Evolutionary conservation across 2,329 filamentous ascomycete species (phyloP).

Genomic region (Drechslera avenae): DNA sequence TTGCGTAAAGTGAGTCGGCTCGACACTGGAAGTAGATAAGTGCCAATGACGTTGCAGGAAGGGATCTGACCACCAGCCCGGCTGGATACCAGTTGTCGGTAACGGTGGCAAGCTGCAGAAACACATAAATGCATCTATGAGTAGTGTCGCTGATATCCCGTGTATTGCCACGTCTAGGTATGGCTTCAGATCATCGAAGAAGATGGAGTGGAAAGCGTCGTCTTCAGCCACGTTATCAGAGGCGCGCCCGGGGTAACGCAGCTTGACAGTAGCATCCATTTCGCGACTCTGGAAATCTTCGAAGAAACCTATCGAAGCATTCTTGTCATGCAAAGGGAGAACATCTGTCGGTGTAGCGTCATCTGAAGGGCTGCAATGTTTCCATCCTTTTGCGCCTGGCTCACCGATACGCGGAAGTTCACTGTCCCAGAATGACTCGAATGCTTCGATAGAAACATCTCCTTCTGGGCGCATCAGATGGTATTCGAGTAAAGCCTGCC

Average conservation of each 20-base stretch:
- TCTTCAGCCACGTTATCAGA: slow-evolving; percentile 76
- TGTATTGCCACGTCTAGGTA: slow-evolving; percentile 58
- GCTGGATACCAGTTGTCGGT: slow-evolving; percentile 31
- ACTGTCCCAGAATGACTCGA: slow-evolving; percentile 84
- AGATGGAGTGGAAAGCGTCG: slow-evolving; percentile 81
- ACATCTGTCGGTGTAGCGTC: slow-evolving; percentile 14
- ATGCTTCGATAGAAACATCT: slow-evolving; percentile 35
- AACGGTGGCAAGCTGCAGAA: slow-evolving; percentile 59
- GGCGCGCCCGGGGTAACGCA: slow-evolving; percentile 71
- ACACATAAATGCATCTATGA: slow-evolving; percentile 69
- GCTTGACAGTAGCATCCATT: slow-evolving; percentile 51
- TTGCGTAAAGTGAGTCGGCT: slow-evolving; percentile 14
- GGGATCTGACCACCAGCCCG: slow-evolving; percentile 56
- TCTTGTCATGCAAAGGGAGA: slow-evolving; percentile 1
- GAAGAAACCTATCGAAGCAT: slow-evolving; percentile 20
- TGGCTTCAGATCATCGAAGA: slow-evolving; percentile 75
- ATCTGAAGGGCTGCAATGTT: slow-evolving; percentile 48
- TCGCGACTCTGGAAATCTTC: slow-evolving; percentile 56
- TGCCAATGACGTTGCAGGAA: slow-evolving; percentile 55
- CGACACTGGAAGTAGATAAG: neutral
- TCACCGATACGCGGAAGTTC: slow-evolving; percentile 83
- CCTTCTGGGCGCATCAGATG: slow-evolving; percentile 69
- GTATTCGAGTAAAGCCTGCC: slow-evolving; percentile 82
- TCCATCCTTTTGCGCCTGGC: slow-evolving; percentile 71
- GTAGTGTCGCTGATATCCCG: slow-evolving; percentile 47